A percentile compares a stretch with the other conserved stretches of the same genome.
These are phyloP conservation scores for Candida easanensis DNA, from an alignment of 805 yeast species.

Conservation along the genomic window DNA sequence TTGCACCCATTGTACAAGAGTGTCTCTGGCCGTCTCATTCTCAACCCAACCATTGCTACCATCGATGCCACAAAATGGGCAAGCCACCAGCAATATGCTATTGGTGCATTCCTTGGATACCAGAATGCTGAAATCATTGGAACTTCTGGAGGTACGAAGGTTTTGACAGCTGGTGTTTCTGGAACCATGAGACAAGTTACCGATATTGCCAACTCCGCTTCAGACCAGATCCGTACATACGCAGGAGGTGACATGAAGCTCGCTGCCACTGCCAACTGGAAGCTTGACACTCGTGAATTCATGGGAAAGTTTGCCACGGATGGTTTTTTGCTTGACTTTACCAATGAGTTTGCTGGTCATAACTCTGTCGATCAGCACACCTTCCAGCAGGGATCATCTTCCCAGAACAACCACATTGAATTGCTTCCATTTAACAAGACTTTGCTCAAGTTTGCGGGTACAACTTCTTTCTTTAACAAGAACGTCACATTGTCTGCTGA, in stretches of 20 bases:
- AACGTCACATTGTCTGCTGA: conserved; percentile 46
- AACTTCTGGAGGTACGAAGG: conserved; percentile 20
- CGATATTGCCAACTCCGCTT: conserved; percentile 51
- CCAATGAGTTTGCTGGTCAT: conserved; percentile 41
- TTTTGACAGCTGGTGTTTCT: conserved; percentile 54
- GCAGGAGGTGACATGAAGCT: conserved; percentile 60
- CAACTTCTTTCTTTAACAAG: conserved; percentile 42
- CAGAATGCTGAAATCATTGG: conserved; percentile 32
- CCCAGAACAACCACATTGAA: conserved; percentile 29
- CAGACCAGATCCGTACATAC: conserved; percentile 49
- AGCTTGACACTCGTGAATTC: conserved; percentile 42
- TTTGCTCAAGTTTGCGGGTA: conserved; percentile 21
- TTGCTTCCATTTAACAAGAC: conserved; percentile 25
- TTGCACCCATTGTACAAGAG: conserved; percentile 43
- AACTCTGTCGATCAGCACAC: conserved; percentile 27
- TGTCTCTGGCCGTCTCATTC: conserved; percentile 45
- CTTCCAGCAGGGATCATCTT: conserved; percentile 10
- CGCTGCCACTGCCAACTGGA: conserved; percentile 40
- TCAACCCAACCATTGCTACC: conserved; percentile 45
- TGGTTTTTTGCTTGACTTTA: conserved; percentile 41
- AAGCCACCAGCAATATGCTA: conserved; percentile 48
- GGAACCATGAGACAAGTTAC: conserved; percentile 54
- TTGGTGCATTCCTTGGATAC: conserved; percentile 49
- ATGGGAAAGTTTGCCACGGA: conserved; percentile 40
- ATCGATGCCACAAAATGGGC: conserved; percentile 47